Base-by-base conservation (phyloP, 345 rosid species). In the Pistacia atlantica region DNA sequence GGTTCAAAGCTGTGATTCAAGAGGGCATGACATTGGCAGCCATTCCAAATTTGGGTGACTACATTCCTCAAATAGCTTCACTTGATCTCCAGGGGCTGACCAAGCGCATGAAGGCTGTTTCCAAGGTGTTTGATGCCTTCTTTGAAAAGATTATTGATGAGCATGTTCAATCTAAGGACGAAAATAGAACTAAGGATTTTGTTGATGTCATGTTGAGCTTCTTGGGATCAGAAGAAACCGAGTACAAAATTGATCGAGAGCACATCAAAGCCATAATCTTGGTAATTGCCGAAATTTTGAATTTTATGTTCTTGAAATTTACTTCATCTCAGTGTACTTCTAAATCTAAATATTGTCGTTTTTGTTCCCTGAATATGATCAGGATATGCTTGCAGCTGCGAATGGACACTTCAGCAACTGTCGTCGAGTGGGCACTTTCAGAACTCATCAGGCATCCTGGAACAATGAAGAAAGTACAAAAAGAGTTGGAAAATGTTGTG, bases 81-180 rank as follows among this genome's bases (percentile, higher is more conserved):
- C 65, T 86, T 55, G 87, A 86, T 51, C 71, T 84, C 54, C 84
- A 86, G 60, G 84, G 87, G 28, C 62, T 84, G 28, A 65, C 55
- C 5, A 82, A 80, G 75, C 66, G 74, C 2, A 71, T 80, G 82
- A 86, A 86, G 81, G 72, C 70, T 4, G 25, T 77, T 65, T 37
- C 75, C 48, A 80, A 68, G 78, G 82, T 80, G 52, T 84, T 84
- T 59, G 82, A 83, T 71, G 68, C 4, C 4, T 79, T 83, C 54
- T 66, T 83, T 5, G 86, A 83, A 76, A 83, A 79, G 78, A 77
- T 80, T 18, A 62, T 83, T 37, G 79, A 80, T 6, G 81, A 80
- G 20, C 86, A 80, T 63, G 18, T 77, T 54, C 55, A 61, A 3
- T 70, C 14, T 0, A 66, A 56, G 46, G 81, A 75, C 33, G 81